Percentiles rank a stretch among this genome's conserved stretches.
Evolutionary conservation across 768 basidiomycete species (phyloP).

Genomic region (Austroboletus festivus): DNA sequence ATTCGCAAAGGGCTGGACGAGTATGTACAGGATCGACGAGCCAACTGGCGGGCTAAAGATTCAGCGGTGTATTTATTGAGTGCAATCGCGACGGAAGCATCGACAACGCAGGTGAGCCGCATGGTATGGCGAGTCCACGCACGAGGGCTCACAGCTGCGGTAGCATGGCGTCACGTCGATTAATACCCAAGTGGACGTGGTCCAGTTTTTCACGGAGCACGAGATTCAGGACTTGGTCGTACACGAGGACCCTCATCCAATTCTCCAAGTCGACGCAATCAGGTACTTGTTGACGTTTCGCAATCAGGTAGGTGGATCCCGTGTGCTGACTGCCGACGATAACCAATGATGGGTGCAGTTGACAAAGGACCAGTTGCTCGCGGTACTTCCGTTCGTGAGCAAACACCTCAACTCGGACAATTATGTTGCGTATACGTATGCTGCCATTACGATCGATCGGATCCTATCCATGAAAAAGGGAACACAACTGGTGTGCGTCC

Average conservation of each 20-base stretch:
- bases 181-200: slow-evolving; percentile 88
- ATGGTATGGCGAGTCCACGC: too few species aligned
- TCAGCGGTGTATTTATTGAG: slow-evolving; percentile 90
- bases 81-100: slow-evolving; percentile 89
- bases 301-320: slow-evolving; percentile 65
- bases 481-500: slow-evolving; percentile 64
- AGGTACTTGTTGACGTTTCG: slow-evolving; percentile 93
- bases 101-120: slow-evolving; percentile 75
- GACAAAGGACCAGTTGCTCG: slow-evolving; percentile 89
- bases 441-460: slow-evolving; percentile 96
- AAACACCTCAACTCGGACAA: slow-evolving; percentile 79
- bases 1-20: slow-evolving; percentile 69
- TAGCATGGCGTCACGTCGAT: slow-evolving; percentile 93
- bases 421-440: slow-evolving; percentile 94
- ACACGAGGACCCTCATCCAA: slow-evolving; percentile 71
- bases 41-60: slow-evolving; percentile 90
- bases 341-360: slow-evolving; percentile 47
- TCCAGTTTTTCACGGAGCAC: slow-evolving; percentile 92
- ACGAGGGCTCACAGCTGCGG: neutral
- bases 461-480: slow-evolving; percentile 88
- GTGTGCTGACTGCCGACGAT: neutral
- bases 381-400: slow-evolving; percentile 83
- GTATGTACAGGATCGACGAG: slow-evolving; percentile 57
- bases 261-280: slow-evolving; percentile 94
- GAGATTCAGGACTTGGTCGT: slow-evolving; percentile 82